Conservation (phyloP, 164 flowering plant species). For the Liquidambar formosana region DNA sequence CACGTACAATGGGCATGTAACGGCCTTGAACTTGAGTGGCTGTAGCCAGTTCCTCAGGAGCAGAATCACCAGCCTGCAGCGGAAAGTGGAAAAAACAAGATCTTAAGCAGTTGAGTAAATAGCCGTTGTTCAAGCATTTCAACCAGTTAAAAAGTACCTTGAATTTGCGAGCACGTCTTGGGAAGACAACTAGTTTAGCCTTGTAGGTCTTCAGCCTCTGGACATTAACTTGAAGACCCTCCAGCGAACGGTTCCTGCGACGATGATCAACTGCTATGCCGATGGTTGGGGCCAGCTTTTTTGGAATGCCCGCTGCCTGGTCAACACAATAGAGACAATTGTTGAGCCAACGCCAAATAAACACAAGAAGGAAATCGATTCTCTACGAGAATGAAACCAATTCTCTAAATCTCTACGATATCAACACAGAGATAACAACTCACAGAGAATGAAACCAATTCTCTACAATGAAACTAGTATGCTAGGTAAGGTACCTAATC, state of each 20-base stretch:
- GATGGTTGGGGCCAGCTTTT: conserved; percentile 79
- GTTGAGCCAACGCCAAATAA: too few relatives aligned
- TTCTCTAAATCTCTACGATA: too few relatives aligned
- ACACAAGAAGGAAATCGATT: too few relatives aligned
- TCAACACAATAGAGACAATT: too few relatives aligned
- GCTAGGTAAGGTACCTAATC: too few relatives aligned
- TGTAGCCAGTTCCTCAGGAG: conserved; percentile 39
- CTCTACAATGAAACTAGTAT: too few relatives aligned
- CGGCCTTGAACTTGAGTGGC: conserved; percentile 39
- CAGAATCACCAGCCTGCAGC: conserved; percentile 44
- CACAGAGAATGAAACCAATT: too few relatives aligned
- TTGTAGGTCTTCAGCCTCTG: conserved; percentile 85
- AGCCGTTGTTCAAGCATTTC: neutral
- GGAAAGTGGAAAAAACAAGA: neutral
- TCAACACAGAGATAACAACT: too few relatives aligned
- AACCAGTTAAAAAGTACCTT: conserved; percentile 44
- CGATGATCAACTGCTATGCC: conserved; percentile 83
- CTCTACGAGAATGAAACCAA: too few relatives aligned
- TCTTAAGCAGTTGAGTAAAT: neutral
- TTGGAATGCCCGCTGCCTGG: conserved; percentile 79
- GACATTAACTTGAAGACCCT: conserved; percentile 74
- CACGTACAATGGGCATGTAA: conserved; percentile 34
- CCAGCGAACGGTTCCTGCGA: conserved; percentile 71
- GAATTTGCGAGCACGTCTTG: conserved; percentile 62
- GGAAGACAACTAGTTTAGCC: conserved; percentile 83